Percentiles rank a stretch among this genome's conserved stretches.
These are phyloP conservation scores for Cyclotella distinguenda DNA, from an alignment of 108 stramenopile species.

Conservation along the genomic window DNA sequence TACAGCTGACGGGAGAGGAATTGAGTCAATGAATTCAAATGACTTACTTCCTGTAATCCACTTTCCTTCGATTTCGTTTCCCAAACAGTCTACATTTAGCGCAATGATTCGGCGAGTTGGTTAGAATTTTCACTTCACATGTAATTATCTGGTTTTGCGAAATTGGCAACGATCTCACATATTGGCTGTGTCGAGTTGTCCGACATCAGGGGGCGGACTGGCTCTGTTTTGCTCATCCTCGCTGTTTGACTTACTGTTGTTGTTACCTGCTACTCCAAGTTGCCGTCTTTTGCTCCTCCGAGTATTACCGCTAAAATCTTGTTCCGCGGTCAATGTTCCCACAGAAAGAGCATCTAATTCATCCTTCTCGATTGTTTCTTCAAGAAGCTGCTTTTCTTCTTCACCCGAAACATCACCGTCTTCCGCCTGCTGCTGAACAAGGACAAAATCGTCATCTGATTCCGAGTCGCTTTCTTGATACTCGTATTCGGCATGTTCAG, in stretches of 20 bases:
- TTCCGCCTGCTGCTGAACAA: slow-evolving; percentile 24
- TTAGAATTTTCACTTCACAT: too few relatives aligned
- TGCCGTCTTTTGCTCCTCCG: too few relatives aligned
- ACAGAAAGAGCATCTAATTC: slow-evolving; percentile 75
- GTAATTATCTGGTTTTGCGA: too few relatives aligned
- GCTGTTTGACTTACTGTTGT: not conserved
- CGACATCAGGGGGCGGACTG: slow-evolving; percentile 27
- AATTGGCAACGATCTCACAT: slow-evolving; percentile 23
- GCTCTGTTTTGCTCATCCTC: not conserved
- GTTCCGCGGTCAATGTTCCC: slow-evolving; percentile 15
- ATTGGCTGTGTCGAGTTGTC: slow-evolving; percentile 67
- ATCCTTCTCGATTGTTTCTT: slow-evolving; percentile 61
- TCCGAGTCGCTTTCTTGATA: slow-evolving; percentile 54
- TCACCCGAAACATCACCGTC: slow-evolving; percentile 39
- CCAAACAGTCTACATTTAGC: slow-evolving; percentile 44
- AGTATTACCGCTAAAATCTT: not conserved
- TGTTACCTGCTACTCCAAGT: too few relatives aligned
- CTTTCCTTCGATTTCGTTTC: slow-evolving; percentile 66
- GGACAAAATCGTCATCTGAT: slow-evolving; percentile 41
- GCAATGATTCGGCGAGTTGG: too few relatives aligned
- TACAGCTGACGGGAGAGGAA: not conserved
- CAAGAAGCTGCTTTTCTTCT: slow-evolving; percentile 35
- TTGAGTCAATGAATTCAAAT: not conserved
- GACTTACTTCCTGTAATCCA: slow-evolving; percentile 72
- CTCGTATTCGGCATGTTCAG: slow-evolving; percentile 20